Evolutionary conservation across 495 filamentous ascomycete genomes (phyloP).

Genomic region (Xylaria longipes): DNA sequence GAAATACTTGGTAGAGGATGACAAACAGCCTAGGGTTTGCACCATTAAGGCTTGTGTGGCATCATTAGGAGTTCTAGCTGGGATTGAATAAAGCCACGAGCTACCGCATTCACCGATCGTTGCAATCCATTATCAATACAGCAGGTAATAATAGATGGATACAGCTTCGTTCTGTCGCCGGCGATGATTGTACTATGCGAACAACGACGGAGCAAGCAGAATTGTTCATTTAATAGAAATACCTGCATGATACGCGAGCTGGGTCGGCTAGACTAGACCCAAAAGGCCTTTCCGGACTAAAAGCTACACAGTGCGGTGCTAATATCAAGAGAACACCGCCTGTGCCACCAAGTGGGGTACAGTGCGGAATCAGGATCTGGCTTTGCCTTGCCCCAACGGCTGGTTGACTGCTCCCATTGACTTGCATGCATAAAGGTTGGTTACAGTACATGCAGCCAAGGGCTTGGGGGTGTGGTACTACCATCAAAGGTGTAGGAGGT

Average conservation of each 20-base stretch:
- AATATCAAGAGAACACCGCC: background rate
- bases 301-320: constrained; percentile 17
- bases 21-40: background rate
- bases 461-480: constrained; percentile 7
- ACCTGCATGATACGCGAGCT: background rate
- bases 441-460: constrained; percentile 30
- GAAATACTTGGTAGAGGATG: background rate
- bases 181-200: background rate
- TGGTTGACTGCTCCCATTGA: constrained; percentile 15
- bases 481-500: constrained; percentile 7
- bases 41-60: background rate
- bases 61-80: background rate
- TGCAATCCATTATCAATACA: too few species aligned
- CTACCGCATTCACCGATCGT: background rate
- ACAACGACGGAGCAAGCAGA: background rate
- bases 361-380: background rate
- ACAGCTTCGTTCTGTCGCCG: background rate
- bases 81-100: background rate
- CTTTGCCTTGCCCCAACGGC: constrained; percentile 12
- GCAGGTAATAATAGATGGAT: too few species aligned
- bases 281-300: background rate
- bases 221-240: background rate
- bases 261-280: background rate
- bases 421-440: constrained; percentile 22
- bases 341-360: constrained; percentile 17